A percentile compares a stretch with the other conserved stretches of the same genome.
Conservation (phyloP, 345 rosid genomes). For the Limnanthes douglasii region DNA sequence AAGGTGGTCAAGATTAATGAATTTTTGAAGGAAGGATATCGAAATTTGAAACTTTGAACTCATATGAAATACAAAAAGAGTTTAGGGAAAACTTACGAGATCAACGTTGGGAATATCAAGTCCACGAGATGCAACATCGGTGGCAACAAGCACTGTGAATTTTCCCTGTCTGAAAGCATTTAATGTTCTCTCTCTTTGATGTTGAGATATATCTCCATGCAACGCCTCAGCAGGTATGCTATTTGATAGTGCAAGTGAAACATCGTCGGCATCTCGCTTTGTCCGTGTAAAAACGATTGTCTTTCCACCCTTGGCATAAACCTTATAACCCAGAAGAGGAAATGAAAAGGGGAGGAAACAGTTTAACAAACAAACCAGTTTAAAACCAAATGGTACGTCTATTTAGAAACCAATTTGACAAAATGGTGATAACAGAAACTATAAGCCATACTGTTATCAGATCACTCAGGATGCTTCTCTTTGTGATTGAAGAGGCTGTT, state of each 20-base stretch:
- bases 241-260: conserved; percentile 57
- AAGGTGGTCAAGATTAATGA: conserved; percentile 7
- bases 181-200: conserved; percentile 96
- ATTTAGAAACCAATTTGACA: conserved; percentile 1
- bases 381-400: background rate
- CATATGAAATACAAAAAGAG: too few species aligned
- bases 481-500: conserved; percentile 62
- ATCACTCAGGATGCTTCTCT: conserved; percentile 75
- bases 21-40: background rate
- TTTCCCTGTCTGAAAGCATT: conserved; percentile 92
- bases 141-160: conserved; percentile 94
- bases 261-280: conserved; percentile 95
- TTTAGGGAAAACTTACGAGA: conserved; percentile 31
- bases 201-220: conserved; percentile 98
- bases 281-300: conserved; percentile 96
- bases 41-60: background rate
- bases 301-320: conserved; percentile 94
- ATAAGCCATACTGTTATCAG: conserved; percentile 54
- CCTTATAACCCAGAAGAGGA: too few species aligned
- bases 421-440: background rate
- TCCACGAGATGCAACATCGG: conserved; percentile 97
- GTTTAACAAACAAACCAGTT: conserved; percentile 1
- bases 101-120: conserved; percentile 98
- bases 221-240: conserved; percentile 92
- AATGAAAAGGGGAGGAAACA: background rate